Base-by-base conservation (phyloP, 2,329 filamentous ascomycete genomes). In the Fusarium subglutinans region DNA sequence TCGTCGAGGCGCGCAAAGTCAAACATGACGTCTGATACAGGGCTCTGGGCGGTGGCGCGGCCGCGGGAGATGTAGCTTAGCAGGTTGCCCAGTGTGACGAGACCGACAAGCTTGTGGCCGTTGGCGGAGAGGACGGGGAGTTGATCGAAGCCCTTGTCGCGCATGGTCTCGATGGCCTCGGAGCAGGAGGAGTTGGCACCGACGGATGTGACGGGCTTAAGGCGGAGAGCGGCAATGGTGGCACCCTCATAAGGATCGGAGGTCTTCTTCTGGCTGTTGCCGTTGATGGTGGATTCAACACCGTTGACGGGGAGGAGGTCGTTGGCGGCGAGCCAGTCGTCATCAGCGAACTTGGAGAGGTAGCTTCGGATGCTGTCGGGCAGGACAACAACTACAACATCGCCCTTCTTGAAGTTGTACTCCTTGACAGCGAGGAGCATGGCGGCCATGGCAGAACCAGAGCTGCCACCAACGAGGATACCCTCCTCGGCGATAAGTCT, bases 271-370 rank as follows among this genome's bases (percentile, higher is more conserved):
- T 82, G 79, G 33, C 78, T 73, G 54, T 79, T 78, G 51, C 83
- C 80, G 73, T 80, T 77, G 71, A 82, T 56, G 81, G 86, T 70
- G 85, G 89, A 59, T 86, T 90, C 73, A 84, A 88, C 44, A 22
- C 83, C 85, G 71, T 84, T 83, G 73, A 84, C 81, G n/a, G 94
- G 90, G 33, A 98, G 89, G 30, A 99, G 93, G 81, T 96, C 93
- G 84, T 99, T 99, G 73, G 96, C 96, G 18, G 95, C 95, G 63
- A 99, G 91, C 97, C 96, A 99, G 86, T 98, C 96, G 81, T 99
- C 97, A 81, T 99, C 96, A 75, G 95, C 95, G 81, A 99, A 99
- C 89, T 99, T 99, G 86, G 93, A 96, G 33, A 99, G 90, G 83
- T 99, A 99, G 84, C 94, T 98, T 80, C 96, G 90, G 81, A 99